A percentile compares a stretch with the other conserved stretches of the same genome.
Evolutionary conservation across 1,284 basidiomycete genomes (phyloP).

Genomic region (Volvariella volvacea): DNA sequence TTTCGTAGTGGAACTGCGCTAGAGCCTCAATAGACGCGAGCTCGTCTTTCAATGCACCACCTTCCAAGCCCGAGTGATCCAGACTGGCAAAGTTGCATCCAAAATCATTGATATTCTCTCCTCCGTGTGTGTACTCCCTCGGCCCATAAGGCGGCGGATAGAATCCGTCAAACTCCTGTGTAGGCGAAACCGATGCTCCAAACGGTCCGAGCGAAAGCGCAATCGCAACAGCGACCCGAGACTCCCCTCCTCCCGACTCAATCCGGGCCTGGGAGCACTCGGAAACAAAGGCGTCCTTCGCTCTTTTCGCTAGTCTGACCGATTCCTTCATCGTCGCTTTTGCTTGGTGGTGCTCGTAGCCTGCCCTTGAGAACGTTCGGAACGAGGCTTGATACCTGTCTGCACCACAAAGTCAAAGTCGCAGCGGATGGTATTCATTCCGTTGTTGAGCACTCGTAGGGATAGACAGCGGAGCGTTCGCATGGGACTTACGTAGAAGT

Average conservation of each 20-base stretch:
- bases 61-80: background rate
- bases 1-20: slow-evolving; percentile 58
- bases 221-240: slow-evolving; percentile 30
- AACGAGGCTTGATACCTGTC: slow-evolving; percentile 60
- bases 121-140: slow-evolving; percentile 24
- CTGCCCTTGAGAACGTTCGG: slow-evolving; percentile 46
- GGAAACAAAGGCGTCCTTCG: slow-evolving; percentile 29
- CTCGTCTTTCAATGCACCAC: slow-evolving; percentile 12
- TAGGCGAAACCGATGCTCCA: slow-evolving; percentile 59
- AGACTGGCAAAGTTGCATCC: slow-evolving; percentile 7
- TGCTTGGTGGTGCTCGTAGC: slow-evolving; percentile 40
- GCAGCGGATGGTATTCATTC: background rate
- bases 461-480: background rate
- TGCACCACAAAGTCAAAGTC: background rate
- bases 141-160: slow-evolving; percentile 77
- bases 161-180: slow-evolving; percentile 69
- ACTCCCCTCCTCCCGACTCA: slow-evolving; percentile 13
- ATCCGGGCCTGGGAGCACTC: background rate
- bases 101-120: slow-evolving; percentile 38
- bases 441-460: background rate
- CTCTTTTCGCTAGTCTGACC: slow-evolving; percentile 45
- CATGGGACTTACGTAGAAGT: background rate
- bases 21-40: slow-evolving; percentile 46
- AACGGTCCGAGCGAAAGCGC: slow-evolving; percentile 72
- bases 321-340: slow-evolving; percentile 45